Evolutionary conservation across 2,329 filamentous ascomycete species (phyloP).

Genomic region (Geoglossum cookeanum): DNA sequence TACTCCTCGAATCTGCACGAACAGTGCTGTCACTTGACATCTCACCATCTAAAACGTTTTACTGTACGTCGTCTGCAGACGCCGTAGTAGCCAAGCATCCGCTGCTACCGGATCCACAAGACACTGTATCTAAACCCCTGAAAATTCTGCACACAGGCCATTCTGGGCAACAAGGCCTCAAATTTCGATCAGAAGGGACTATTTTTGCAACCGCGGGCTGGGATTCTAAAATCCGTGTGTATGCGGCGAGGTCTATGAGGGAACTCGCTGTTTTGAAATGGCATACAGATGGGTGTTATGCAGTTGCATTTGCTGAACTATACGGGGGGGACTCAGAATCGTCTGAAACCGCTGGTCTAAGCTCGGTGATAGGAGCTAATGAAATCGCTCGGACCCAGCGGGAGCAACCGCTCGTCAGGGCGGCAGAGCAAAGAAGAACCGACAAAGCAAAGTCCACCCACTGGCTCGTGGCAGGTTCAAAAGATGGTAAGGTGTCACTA

Average conservation of each 20-base stretch:
- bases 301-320: slow-evolving; percentile 47
- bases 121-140: slow-evolving; percentile 24
- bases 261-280: slow-evolving; percentile 87
- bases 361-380: slow-evolving; percentile 4
- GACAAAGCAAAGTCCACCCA: slow-evolving; percentile 51
- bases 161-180: slow-evolving; percentile 68
- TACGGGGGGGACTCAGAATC: not conserved
- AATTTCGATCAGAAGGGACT: slow-evolving; percentile 58
- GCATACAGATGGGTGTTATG: slow-evolving; percentile 79
- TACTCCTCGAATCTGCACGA: not conserved
- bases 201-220: slow-evolving; percentile 85
- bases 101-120: not conserved
- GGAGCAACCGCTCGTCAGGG: not conserved
- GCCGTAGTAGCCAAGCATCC: slow-evolving; percentile 59
- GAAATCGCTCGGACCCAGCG: not conserved
- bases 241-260: slow-evolving; percentile 59
- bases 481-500: slow-evolving; percentile 85
- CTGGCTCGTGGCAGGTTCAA: slow-evolving; percentile 79
- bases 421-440: slow-evolving; percentile 34
- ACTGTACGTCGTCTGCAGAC: slow-evolving; percentile 70
- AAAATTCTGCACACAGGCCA: slow-evolving; percentile 63
- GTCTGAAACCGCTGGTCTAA: not conserved
- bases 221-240: slow-evolving; percentile 69
- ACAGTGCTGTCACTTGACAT: slow-evolving; percentile 16
- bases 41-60: slow-evolving; percentile 29